Conservation (phyloP, 192 early-diverging fungal genomes). For the Umbelopsis ramanniana region DNA sequence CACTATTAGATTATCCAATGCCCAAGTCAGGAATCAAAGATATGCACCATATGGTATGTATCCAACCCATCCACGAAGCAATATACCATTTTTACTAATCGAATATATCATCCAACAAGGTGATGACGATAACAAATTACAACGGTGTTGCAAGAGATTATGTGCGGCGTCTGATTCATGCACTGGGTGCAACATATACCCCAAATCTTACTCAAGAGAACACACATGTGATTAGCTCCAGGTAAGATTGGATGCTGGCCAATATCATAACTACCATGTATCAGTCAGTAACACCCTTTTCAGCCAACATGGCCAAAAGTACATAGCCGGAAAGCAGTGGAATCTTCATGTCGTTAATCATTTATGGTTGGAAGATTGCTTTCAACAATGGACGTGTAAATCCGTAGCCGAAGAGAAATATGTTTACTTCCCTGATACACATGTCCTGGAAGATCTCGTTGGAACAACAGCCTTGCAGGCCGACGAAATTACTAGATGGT, state of each 20-base stretch:
- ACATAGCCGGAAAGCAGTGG: conserved; percentile 62
- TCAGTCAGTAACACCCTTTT: not conserved
- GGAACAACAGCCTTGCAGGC: conserved; percentile 51
- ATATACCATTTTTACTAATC: not conserved
- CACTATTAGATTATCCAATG: conserved; percentile 59
- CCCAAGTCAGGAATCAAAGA: conserved; percentile 51
- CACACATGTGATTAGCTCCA: conserved; percentile 78
- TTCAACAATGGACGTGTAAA: conserved; percentile 61
- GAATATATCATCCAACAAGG: conserved; percentile 45
- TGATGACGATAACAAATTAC: conserved; percentile 75
- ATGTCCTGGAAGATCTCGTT: conserved; percentile 57
- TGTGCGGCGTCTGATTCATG: conserved; percentile 62
- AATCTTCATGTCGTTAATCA: conserved; percentile 79
- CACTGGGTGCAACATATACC: conserved; percentile 69
- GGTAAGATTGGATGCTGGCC: conserved; percentile 35
- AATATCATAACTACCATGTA: not conserved
- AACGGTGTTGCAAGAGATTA: conserved; percentile 65
- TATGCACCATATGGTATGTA: conserved; percentile 47
- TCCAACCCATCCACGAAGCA: not conserved
- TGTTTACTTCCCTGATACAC: conserved; percentile 54
- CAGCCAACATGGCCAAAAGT: conserved; percentile 71
- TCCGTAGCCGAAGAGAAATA: conserved; percentile 58
- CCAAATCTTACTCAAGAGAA: conserved; percentile 63
- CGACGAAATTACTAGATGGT: conserved; percentile 43
- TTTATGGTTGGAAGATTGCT: conserved; percentile 85